A percentile compares a stretch with the other conserved stretches of the same genome.
Conservation (phyloP, 2,329 filamentous ascomycete species). For the Coleophoma crateriformis region DNA sequence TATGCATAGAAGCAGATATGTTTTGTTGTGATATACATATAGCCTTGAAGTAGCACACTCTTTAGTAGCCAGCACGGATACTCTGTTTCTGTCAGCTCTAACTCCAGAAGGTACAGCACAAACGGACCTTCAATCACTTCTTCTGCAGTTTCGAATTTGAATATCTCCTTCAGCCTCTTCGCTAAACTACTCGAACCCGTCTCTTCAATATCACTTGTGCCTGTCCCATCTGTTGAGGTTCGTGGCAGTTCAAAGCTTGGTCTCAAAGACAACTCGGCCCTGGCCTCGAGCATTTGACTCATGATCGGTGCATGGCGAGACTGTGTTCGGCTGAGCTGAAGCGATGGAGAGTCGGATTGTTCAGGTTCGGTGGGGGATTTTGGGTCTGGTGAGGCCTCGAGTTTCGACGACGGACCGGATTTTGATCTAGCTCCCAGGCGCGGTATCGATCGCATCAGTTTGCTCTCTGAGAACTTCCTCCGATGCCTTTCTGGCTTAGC, state of each 20-base stretch:
- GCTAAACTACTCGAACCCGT: conserved; percentile 55
- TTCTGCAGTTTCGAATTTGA: conserved; percentile 75
- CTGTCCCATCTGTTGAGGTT: conserved; percentile 15
- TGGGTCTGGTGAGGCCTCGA: conserved; percentile 10
- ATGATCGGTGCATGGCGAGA: conserved; percentile 62
- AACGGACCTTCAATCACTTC: conserved; percentile 69
- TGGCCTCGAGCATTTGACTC: conserved; percentile 71
- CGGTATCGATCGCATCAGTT: conserved; percentile 60
- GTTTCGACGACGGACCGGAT: conserved; percentile 28
- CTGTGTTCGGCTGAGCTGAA: conserved; percentile 27
- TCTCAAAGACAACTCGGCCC: conserved; percentile 54
- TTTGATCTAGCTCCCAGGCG: conserved; percentile 38
- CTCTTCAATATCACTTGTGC: conserved; percentile 22
- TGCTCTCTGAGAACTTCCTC: conserved; percentile 58
- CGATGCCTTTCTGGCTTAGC: conserved; percentile 39
- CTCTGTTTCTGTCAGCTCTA: conserved; percentile 44
- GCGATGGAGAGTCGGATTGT: conserved; percentile 5
- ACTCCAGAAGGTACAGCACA: not conserved
- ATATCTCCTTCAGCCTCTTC: conserved; percentile 73
- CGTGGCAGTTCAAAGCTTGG: conserved; percentile 48
- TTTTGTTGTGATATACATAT: conserved; percentile 88
- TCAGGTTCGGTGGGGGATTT: conserved; percentile 26
- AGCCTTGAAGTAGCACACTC: conserved; percentile 86
- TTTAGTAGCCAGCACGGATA: conserved; percentile 93
- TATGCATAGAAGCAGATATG: conserved; percentile 98